Percentiles rank a stretch among this genome's conserved stretches.
phyloP scores from a whole-genome alignment of 2,329 filamentous ascomycete species.

The Uncinocarpus reesii region DNA sequence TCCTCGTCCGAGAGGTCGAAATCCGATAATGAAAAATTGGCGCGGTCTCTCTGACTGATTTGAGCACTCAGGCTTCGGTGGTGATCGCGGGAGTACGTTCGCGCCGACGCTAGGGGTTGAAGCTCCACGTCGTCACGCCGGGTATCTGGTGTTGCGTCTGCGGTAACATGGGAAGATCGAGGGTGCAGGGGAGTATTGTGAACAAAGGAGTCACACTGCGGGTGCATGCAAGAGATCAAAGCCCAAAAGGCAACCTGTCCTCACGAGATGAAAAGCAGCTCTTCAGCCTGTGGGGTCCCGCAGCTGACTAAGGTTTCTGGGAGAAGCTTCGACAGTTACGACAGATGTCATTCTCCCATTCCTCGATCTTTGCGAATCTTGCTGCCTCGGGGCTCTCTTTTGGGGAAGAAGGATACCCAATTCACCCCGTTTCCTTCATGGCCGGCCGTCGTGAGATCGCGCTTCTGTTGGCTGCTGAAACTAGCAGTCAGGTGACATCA shows the following conservation, averaged over 20 bases:
- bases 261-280: constrained; percentile 1
- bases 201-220: not conserved
- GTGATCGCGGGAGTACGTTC: not conserved
- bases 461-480: not conserved
- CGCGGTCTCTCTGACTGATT: not conserved
- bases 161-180: not conserved
- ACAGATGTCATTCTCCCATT: not conserved
- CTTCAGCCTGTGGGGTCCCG: not conserved
- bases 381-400: not conserved
- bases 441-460: not conserved
- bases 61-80: not conserved
- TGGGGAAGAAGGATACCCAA: not conserved
- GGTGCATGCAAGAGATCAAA: not conserved
- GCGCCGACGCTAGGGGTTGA: constrained; percentile 7
- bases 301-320: constrained; percentile 7
- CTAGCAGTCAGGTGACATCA: not conserved
- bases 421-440: not conserved
- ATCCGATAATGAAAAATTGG: not conserved
- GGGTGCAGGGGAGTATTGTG: not conserved
- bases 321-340: not conserved
- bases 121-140: constrained; percentile 10
- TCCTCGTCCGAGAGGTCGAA: constrained; percentile 1
- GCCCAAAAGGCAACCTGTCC: constrained; percentile 10
- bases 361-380: not conserved
- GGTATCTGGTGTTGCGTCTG: not conserved